Evolutionary conservation across 176 grass and related monocot genomes (phyloP), one percentile per base, ranked within the genome.

Genomic region (Tillandsia fasciculata): DNA sequence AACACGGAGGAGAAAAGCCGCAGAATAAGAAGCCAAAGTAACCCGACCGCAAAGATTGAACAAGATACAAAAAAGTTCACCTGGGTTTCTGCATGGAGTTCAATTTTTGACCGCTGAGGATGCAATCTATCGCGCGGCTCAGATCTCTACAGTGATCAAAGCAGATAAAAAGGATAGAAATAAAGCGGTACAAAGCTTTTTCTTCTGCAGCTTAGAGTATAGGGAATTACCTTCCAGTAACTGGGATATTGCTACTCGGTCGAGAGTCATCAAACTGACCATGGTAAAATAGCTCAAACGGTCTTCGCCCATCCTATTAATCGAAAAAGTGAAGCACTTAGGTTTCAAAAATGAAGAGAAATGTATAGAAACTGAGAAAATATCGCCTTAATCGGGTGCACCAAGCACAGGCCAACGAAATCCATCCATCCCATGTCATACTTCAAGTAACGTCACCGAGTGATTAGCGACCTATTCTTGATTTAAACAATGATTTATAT

Each of bases 191-290:
- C 12, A 42, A 63, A 80, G 51, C 24, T 23, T n/a, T 27, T 28
- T 22, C 51, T 51, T 15, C 54, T 58, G 24, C 8, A 52, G 27
- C 8, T 52, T 50, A 69, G 27, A 63, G 27, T 7, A 48, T 50
- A 64, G 27, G 61, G 17, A 81, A 52, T 13, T 81, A 96, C 92
- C 92, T 86, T 81, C 88, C 88, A 3, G 88, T 91, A 64, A 92
- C 70, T 26, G 81, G 88, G 48, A 96, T 72, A 56, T 87, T 96
- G 66, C 76, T 96, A 78, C 67, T 78, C 9, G 88, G 92, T 67
- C 92, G 83, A 77, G 92, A 96, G 69, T 89, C 88, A 77, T 96
- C 92, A 49, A 91, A 96, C 77, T 92, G 92, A 1, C 88, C 92
- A 77, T 87, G 92, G 77, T 96, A 96, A 52, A 96, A 86, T 63